These are phyloP conservation scores for Stereum hirsutum DNA, from an alignment of 1,284 basidiomycete species.

Conservation along the genomic window DNA sequence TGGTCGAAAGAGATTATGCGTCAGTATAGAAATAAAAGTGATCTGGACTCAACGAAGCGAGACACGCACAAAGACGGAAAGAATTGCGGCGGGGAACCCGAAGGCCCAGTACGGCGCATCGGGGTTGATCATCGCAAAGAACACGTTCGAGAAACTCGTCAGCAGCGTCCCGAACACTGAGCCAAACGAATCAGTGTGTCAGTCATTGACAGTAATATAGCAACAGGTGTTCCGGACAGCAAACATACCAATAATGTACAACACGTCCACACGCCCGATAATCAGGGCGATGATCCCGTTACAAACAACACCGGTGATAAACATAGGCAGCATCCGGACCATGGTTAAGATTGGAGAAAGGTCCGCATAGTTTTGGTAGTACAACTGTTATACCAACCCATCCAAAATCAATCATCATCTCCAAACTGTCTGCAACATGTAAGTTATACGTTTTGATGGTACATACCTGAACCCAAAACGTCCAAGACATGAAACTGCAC, in stretches of 20 bases:
- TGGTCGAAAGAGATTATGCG: too few relatives aligned
- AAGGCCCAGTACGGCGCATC: constrained; percentile 67
- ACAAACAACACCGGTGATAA: constrained; percentile 57
- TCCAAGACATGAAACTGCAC: constrained; percentile 51
- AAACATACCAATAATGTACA: constrained; percentile 44
- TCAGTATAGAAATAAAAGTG: too few relatives aligned
- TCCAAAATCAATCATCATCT: too few relatives aligned
- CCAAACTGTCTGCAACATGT: too few relatives aligned
- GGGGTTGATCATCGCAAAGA: constrained; percentile 66
- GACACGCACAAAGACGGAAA: constrained; percentile 68
- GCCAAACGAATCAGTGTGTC: not conserved
- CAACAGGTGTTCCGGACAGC: not conserved
- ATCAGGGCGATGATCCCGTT: constrained; percentile 62
- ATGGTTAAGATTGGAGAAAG: constrained; percentile 60
- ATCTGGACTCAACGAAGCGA: too few relatives aligned
- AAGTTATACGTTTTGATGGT: not conserved
- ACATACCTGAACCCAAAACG: constrained; percentile 33
- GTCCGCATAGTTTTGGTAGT: constrained; percentile 56
- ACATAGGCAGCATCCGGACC: constrained; percentile 72
- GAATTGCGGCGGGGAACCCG: constrained; percentile 70
- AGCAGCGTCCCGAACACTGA: constrained; percentile 46
- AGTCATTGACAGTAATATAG: not conserved
- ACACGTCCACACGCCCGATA: constrained; percentile 44
- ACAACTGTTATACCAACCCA: too few relatives aligned
- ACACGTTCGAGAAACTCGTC: constrained; percentile 56